Evolutionary conservation across 148 eudicot genomes (phyloP).

Genomic region (Silene uniflora): DNA sequence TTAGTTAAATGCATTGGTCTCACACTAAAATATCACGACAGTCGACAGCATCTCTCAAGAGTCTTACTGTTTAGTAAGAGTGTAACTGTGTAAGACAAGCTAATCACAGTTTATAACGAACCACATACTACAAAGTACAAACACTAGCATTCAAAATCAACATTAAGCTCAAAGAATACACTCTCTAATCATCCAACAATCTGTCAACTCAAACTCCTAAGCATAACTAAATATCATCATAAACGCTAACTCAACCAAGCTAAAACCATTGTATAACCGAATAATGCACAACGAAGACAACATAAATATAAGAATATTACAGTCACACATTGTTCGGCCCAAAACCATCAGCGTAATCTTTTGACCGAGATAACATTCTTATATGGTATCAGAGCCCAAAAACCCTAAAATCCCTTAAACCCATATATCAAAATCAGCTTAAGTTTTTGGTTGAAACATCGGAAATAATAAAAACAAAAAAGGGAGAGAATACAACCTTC

Average conservation of each 20-base stretch:
- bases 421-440: no score
- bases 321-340: no score
- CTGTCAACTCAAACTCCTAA: neutral
- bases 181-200: neutral
- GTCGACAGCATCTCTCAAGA: no score
- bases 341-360: no score
- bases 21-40: no score
- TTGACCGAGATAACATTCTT: no score
- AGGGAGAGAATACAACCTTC: conserved; percentile 53
- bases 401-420: neutral
- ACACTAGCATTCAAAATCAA: no score
- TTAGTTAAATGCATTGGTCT: no score
- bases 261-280: neutral
- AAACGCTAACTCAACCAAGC: neutral
- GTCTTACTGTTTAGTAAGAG: neutral
- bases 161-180: neutral
- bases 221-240: neutral
- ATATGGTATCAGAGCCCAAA: neutral
- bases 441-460: neutral
- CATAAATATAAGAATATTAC: no score
- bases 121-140: neutral
- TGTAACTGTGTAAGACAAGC: neutral
- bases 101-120: neutral
- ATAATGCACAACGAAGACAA: no score
- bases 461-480: neutral